Evolutionary conservation across 2,329 filamentous ascomycete genomes (phyloP), one percentile per base, ranked within the genome.

Genomic region (Plenodomus tracheiphilus): DNA sequence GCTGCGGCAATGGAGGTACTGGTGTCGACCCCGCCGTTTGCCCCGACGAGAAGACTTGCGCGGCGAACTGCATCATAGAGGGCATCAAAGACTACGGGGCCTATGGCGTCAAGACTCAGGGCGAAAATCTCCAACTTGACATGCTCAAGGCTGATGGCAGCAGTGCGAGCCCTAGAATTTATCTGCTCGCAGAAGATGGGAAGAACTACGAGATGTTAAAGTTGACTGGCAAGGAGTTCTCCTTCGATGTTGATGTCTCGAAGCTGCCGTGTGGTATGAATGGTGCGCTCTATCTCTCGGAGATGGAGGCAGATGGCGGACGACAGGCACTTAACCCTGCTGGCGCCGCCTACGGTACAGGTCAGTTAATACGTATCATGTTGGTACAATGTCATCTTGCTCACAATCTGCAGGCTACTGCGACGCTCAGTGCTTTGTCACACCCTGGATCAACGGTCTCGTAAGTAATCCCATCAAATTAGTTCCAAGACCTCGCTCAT

Each of bases 151-250:
- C 49, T 10, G 74, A 64, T 56, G 56, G 73, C 58, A 55, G 59
- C 51, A 53, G 68, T 53, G 59, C 77, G 39, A 74, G 74, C 30
- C 77, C 82, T 46, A 81, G 86, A 59, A 73, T 85, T 37, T 89
- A 87, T 69, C 78, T 89, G 54, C 81, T 89, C 75, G 79, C 81
- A 13, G 59, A 70, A 59, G 74, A 77, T 43, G 81, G 85, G 38
- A 77, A 75, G 58, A 81, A 80, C 50, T 89, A 89, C 71, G 74
- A 87, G 74, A 79, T 81, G 65, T 85, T 88, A 74, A 79, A 82
- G 50, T 76, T 88, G 49, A 76, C 84, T 45, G 84, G 83, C 72
- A 80, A 85, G 64, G 86, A 89, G 71, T 85, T 89, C 73, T 85
- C 84, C 46, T 88, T 89, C 53, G 85, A 88, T 46, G 85, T 88